Conservation (phyloP, 2,329 filamentous ascomycete species). For the Colletotrichum chlorophyti region DNA sequence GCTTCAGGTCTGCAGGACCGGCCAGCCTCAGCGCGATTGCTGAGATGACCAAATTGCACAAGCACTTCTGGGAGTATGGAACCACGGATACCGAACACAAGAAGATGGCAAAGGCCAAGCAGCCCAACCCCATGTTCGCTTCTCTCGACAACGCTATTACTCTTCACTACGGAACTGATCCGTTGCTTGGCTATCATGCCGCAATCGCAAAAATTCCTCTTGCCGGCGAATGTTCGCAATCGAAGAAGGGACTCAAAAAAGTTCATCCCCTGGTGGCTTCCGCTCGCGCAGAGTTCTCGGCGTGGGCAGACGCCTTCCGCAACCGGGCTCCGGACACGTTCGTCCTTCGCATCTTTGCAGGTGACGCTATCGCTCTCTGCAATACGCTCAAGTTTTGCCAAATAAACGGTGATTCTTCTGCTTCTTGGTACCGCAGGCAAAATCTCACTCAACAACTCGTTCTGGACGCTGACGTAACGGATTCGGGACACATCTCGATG, state of each 20-base stretch:
- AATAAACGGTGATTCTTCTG: constrained; percentile 35
- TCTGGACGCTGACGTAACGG: constrained; percentile 46
- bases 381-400: constrained; percentile 53
- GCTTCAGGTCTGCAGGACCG: constrained; percentile 47
- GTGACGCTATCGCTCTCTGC: constrained; percentile 58
- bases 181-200: constrained; percentile 62
- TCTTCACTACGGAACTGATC: constrained; percentile 57
- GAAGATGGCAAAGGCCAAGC: neutral
- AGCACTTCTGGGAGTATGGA: constrained; percentile 44
- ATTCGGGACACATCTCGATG: too few species aligned
- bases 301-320: too few species aligned
- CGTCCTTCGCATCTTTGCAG: constrained; percentile 51
- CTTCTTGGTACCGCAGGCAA: constrained; percentile 49
- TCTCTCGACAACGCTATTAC: constrained; percentile 39
- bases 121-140: constrained; percentile 49
- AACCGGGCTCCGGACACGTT: constrained; percentile 34
- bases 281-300: constrained; percentile 37
- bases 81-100: constrained; percentile 32
- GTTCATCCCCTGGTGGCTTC: constrained; percentile 52
- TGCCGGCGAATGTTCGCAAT: constrained; percentile 15
- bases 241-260: constrained; percentile 31
- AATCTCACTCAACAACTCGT: constrained; percentile 45
- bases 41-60: constrained; percentile 29
- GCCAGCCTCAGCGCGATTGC: constrained; percentile 34
- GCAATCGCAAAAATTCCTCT: constrained; percentile 50